Conservation (phyloP, 2,329 filamentous ascomycete genomes). For the Plenodomus tracheiphilus region DNA sequence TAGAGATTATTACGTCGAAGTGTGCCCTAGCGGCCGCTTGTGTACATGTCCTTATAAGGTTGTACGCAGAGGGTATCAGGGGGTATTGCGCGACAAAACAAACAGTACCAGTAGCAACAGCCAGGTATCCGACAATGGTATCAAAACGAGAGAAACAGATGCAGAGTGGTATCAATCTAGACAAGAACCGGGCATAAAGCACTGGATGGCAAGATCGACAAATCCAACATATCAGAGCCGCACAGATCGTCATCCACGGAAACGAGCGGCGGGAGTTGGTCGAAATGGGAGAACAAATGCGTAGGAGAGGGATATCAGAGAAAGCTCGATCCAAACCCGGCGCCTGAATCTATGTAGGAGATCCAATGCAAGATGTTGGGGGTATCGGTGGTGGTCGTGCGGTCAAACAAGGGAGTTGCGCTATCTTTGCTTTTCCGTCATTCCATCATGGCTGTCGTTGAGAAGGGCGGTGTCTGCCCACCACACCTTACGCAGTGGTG, state of each 20-base stretch:
- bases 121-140: conserved; percentile 33
- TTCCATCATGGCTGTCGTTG: conserved; percentile 48
- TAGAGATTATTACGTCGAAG: conserved; percentile 45
- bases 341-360: conserved; percentile 25
- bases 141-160: conserved; percentile 45
- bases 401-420: conserved; percentile 46
- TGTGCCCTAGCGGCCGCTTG: conserved; percentile 47
- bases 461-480: conserved; percentile 44
- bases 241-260: conserved; percentile 36
- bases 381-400: conserved; percentile 41
- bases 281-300: conserved; percentile 27
- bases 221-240: conserved; percentile 42
- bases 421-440: conserved; percentile 49
- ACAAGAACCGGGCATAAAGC: conserved; percentile 40
- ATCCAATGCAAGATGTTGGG: conserved; percentile 33
- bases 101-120: conserved; percentile 1
- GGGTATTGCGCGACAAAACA: conserved; percentile 46
- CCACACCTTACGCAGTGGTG: conserved; percentile 49
- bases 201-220: conserved; percentile 37
- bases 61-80: conserved; percentile 48
- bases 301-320: conserved; percentile 37
- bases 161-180: conserved; percentile 51
- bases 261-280: conserved; percentile 35
- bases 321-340: conserved; percentile 37
- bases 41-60: conserved; percentile 45